Conservation (phyloP, 106 monocot genomes). For the Xerophyta viscosa region DNA sequence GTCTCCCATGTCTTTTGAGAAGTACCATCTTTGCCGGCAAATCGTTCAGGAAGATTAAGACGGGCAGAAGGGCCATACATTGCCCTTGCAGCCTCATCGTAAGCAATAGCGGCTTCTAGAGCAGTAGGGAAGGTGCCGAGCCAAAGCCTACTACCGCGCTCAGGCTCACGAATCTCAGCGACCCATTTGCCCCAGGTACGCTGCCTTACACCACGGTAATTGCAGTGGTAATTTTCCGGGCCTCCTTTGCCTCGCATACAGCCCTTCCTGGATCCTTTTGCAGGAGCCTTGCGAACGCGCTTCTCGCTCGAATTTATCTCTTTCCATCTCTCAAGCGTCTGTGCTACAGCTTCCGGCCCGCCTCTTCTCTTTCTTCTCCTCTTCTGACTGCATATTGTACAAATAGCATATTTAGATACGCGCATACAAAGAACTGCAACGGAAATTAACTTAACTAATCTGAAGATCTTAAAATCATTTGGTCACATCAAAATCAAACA, state of each 20-base stretch:
- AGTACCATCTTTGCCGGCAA: background rate
- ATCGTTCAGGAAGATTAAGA: slow-evolving; percentile 36
- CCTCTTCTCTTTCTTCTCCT: slow-evolving; percentile 5
- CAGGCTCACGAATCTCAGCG: slow-evolving; percentile 80
- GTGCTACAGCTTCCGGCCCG: slow-evolving; percentile 22
- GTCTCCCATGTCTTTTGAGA: too few relatives aligned
- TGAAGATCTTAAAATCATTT: too few relatives aligned
- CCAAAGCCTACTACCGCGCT: slow-evolving; percentile 62
- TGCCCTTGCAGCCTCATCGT: slow-evolving; percentile 67
- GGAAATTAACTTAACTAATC: too few relatives aligned
- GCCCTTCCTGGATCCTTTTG: slow-evolving; percentile 79
- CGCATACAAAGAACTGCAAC: too few relatives aligned
- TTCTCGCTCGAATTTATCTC: slow-evolving; percentile 10
- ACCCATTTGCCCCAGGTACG: slow-evolving; percentile 96
- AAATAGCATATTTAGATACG: too few relatives aligned
- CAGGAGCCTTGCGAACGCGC: slow-evolving; percentile 27
- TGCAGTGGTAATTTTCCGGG: slow-evolving; percentile 58
- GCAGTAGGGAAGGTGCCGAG: slow-evolving; percentile 72
- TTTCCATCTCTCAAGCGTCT: slow-evolving; percentile 26
- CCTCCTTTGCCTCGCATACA: slow-evolving; percentile 89
- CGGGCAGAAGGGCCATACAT: slow-evolving; percentile 68
- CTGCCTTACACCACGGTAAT: slow-evolving; percentile 75
- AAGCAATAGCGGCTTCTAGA: slow-evolving; percentile 54
- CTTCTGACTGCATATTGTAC: slow-evolving; percentile 15
- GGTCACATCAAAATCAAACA: too few relatives aligned